These are phyloP conservation scores for Pythium sukuiense DNA, from an alignment of 352 stramenopile species.

Conservation along the genomic window DNA sequence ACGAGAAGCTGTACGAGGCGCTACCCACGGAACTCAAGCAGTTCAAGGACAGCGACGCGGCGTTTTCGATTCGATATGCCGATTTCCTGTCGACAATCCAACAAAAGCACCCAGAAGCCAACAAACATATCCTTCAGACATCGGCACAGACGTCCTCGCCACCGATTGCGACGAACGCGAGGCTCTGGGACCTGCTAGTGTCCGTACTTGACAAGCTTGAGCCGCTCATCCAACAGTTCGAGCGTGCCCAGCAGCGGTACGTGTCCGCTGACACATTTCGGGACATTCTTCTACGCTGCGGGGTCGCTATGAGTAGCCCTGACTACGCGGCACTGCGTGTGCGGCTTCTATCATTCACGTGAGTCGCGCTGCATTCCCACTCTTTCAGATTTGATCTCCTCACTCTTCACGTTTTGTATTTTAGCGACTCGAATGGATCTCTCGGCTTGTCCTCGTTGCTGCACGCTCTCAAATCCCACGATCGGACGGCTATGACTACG, in stretches of 20 bases:
- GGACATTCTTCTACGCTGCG: constrained; percentile 55
- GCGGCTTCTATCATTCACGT: constrained; percentile 61
- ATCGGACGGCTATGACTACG: constrained; percentile 43
- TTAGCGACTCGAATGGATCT: constrained; percentile 53
- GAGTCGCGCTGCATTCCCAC: constrained; percentile 13
- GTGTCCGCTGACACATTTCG: constrained; percentile 64
- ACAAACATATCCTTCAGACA: constrained; percentile 33
- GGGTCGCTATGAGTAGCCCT: constrained; percentile 62
- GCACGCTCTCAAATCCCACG: constrained; percentile 46
- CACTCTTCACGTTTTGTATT: constrained; percentile 20
- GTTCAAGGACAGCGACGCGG: constrained; percentile 5
- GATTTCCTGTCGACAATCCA: constrained; percentile 55
- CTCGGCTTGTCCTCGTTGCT: constrained; percentile 49
- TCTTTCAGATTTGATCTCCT: not conserved
- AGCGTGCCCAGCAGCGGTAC: constrained; percentile 48
- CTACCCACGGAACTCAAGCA: constrained; percentile 41
- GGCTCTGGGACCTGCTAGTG: constrained; percentile 68
- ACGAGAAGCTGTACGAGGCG: constrained; percentile 62
- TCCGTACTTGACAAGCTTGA: constrained; percentile 46
- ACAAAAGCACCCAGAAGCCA: constrained; percentile 23
- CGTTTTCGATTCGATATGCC: constrained; percentile 62
- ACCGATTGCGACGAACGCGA: constrained; percentile 32
- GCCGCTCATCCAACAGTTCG: constrained; percentile 54
- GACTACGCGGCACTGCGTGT: constrained; percentile 71
- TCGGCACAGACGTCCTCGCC: constrained; percentile 43